These are phyloP conservation scores for Schwanniomyces sp. DNA, from an alignment of 805 yeast species.

Conservation along the genomic window DNA sequence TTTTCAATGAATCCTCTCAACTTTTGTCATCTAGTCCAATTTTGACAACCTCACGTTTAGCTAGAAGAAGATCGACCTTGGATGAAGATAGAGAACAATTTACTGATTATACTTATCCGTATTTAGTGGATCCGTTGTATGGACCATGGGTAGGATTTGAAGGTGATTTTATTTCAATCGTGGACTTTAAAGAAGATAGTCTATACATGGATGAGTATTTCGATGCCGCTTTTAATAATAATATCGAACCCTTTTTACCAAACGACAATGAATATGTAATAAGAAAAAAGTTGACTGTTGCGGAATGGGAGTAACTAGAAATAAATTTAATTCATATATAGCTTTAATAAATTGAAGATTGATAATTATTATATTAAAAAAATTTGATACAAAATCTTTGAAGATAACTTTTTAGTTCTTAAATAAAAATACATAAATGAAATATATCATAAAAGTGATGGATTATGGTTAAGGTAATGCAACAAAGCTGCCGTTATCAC, in stretches of 20 bases:
- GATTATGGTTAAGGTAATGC: not conserved
- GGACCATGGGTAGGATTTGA: conserved; percentile 61
- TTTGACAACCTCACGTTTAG: conserved; percentile 10
- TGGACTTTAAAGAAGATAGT: conserved; percentile 24
- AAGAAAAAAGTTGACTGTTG: conserved; percentile 25
- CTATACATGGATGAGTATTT: conserved; percentile 6
- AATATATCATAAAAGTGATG: not conserved
- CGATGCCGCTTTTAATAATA: conserved; percentile 15
- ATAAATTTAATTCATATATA: not conserved
- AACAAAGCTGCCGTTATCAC: not conserved
- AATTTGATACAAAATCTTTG: not conserved
- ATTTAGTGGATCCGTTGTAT: conserved; percentile 44
- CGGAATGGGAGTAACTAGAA: conserved; percentile 36
- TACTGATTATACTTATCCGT: conserved; percentile 52
- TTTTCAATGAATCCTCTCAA: conserved; percentile 19
- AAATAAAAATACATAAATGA: not conserved
- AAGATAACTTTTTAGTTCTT: not conserved
- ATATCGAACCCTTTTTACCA: conserved; percentile 9
- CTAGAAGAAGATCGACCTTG: conserved; percentile 48
- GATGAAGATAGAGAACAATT: conserved; percentile 57
- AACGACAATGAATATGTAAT: conserved; percentile 22
- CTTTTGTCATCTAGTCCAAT: conserved; percentile 17
- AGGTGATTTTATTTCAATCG: conserved; percentile 48
- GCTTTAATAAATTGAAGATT: not conserved
- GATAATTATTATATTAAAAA: not conserved